Conservation (phyloP, 306 rosid species). For the Carpinus viminea region DNA sequence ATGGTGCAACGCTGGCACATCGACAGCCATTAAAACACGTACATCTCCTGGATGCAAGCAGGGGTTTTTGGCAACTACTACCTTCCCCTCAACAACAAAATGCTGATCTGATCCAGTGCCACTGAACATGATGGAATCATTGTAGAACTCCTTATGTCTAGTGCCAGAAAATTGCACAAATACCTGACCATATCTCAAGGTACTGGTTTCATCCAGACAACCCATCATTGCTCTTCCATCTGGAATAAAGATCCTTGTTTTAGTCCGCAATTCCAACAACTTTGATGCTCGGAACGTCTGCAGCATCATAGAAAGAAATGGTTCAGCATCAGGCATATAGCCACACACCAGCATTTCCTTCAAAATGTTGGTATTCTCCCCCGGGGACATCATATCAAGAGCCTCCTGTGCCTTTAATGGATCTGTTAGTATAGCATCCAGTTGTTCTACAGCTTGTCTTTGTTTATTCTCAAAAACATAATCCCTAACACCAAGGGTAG, state of each 20-base stretch:
- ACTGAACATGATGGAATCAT: slow-evolving; percentile 11
- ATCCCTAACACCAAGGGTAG: slow-evolving; percentile 73
- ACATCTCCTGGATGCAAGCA: slow-evolving; percentile 86
- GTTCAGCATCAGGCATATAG: slow-evolving; percentile 73
- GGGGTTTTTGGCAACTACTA: slow-evolving; percentile 79
- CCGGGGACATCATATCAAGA: slow-evolving; percentile 69
- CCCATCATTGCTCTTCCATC: slow-evolving; percentile 94
- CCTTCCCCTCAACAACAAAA: slow-evolving; percentile 31
- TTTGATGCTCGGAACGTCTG: slow-evolving; percentile 77
- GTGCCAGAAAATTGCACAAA: slow-evolving; percentile 58
- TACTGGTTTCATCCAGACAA: slow-evolving; percentile 81
- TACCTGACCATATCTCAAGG: slow-evolving; percentile 77
- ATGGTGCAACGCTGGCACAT: slow-evolving; percentile 69
- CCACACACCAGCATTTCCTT: slow-evolving; percentile 79
- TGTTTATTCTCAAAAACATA: slow-evolving; percentile 63
- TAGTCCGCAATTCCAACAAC: slow-evolving; percentile 62
- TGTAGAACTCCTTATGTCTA: slow-evolving; percentile 27
- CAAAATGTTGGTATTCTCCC: slow-evolving; percentile 71
- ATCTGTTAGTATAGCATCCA: slow-evolving; percentile 60
- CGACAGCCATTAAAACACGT: slow-evolving; percentile 70
- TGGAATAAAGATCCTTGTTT: slow-evolving; percentile 66
- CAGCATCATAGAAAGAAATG: slow-evolving; percentile 86
- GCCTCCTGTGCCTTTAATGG: slow-evolving; percentile 70
- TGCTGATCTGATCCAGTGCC: slow-evolving; percentile 13
- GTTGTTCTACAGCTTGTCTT: slow-evolving; percentile 52